Conservation (phyloP, 257 asterid species). For the Solanum sejunctum region DNA sequence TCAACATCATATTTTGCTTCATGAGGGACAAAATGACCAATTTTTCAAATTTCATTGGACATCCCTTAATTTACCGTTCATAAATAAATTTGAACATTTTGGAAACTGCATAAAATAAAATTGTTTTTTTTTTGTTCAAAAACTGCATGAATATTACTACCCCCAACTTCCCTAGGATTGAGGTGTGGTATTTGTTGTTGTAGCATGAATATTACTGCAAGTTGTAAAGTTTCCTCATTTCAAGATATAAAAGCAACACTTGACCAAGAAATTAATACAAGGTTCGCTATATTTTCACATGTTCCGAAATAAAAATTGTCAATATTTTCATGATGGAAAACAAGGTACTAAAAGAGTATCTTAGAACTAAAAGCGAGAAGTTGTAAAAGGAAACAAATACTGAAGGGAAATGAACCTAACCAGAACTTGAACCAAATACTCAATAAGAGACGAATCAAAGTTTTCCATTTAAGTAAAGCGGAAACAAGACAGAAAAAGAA, state of each 20-base stretch:
- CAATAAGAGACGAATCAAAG: neutral
- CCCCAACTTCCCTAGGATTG: neutral
- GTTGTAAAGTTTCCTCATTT: neutral
- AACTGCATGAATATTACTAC: neutral
- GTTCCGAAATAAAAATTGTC: neutral
- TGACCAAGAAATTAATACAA: neutral
- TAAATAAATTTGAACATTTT: neutral
- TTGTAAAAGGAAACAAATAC: neutral
- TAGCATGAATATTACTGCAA: neutral
- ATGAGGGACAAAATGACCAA: neutral
- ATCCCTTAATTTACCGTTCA: neutral
- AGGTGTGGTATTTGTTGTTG: neutral
- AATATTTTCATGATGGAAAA: neutral
- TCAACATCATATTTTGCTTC: neutral
- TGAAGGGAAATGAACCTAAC: neutral
- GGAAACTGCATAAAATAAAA: neutral
- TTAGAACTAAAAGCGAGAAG: neutral
- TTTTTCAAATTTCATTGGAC: neutral
- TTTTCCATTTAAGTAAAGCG: neutral
- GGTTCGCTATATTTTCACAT: too few relatives aligned
- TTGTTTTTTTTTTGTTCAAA: too few relatives aligned
- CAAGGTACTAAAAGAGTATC: neutral
- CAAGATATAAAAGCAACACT: neutral
- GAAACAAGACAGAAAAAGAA: neutral
- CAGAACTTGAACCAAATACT: neutral